phyloP scores from a whole-genome alignment of 495 filamentous ascomycete species.

The Aspergillus coremiiformis region DNA sequence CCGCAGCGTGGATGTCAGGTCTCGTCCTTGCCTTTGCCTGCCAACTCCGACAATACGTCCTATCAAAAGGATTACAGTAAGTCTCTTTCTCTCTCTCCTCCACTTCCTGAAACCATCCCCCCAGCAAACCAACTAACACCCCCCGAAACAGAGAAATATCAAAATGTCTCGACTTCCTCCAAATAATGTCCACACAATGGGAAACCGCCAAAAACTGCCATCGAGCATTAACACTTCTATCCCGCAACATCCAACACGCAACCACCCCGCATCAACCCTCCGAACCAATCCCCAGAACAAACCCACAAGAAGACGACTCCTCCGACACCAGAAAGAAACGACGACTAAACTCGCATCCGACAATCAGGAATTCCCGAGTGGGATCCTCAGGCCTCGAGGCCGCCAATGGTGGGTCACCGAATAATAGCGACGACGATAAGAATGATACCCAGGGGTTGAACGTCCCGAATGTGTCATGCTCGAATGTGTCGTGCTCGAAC shows the following conservation, averaged over 20 bases:
- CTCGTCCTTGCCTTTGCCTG: constrained; percentile 37
- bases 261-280: not conserved
- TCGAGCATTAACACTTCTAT: constrained; percentile 25
- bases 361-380: not conserved
- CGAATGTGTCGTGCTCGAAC: not conserved
- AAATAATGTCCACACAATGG: constrained; percentile 34
- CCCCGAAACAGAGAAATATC: constrained; percentile 25
- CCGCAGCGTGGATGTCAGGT: constrained; percentile 37
- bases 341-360: not conserved
- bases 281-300: not conserved
- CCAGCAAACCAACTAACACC: not conserved
- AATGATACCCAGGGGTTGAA: not conserved
- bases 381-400: not conserved
- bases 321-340: not conserved
- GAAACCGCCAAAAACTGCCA: constrained; percentile 36
- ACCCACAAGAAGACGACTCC: not conserved
- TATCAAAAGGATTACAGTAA: constrained; percentile 29
- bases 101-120: not conserved
- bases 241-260: constrained; percentile 18
- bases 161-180: constrained; percentile 24
- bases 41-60: constrained; percentile 32
- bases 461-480: not conserved
- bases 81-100: constrained; percentile 1
- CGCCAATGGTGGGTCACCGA: not conserved
- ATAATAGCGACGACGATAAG: not conserved